These are phyloP conservation scores for Claviceps sp. DNA, from an alignment of 2,329 filamentous ascomycete species.

Conservation along the genomic window DNA sequence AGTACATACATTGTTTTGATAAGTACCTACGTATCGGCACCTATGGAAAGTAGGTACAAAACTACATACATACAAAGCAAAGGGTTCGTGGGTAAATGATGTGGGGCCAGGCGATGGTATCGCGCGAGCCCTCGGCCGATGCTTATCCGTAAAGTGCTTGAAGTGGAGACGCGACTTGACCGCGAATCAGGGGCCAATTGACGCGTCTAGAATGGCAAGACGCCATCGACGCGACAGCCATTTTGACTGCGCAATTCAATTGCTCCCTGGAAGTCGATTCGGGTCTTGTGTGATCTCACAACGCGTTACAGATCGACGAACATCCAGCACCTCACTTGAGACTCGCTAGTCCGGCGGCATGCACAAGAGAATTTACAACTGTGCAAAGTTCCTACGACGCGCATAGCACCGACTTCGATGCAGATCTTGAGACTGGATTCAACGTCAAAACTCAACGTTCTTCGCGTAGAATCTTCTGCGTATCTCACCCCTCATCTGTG, in stretches of 20 bases:
- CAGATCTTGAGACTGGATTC: background rate
- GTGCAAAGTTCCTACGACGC: background rate
- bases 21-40: too few species aligned
- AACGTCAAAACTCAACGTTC: too few species aligned
- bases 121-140: background rate
- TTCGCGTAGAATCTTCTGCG: background rate
- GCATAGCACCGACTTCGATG: background rate
- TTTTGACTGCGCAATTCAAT: background rate
- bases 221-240: constrained; percentile 3
- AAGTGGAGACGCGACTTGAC: background rate
- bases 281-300: too few species aligned
- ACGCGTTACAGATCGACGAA: too few species aligned
- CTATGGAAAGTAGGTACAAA: too few species aligned
- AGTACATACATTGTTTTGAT: too few species aligned
- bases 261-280: background rate
- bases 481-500: background rate
- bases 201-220: constrained; percentile 4
- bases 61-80: too few species aligned
- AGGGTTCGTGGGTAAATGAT: too few species aligned
- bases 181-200: background rate
- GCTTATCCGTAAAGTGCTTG: background rate
- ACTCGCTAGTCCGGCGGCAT: too few species aligned
- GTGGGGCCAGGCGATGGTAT: background rate
- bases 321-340: too few species aligned
- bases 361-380: too few species aligned